phyloP scores from a whole-genome alignment of 83 land plant genomes.

The Thuja plicata region DNA sequence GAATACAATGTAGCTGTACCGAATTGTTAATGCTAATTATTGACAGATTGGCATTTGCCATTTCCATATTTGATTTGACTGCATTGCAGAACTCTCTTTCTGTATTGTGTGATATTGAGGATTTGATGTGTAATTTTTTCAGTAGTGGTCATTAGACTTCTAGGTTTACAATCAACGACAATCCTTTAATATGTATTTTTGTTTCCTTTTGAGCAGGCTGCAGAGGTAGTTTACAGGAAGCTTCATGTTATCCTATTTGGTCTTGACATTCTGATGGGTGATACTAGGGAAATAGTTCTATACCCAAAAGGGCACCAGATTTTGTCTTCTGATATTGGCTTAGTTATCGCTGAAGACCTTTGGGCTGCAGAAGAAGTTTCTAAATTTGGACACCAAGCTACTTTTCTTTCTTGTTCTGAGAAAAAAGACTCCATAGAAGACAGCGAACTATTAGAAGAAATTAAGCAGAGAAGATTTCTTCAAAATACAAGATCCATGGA shows the following conservation, averaged over 20 bases:
- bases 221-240: slow-evolving; percentile 31
- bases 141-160: too few relatives aligned
- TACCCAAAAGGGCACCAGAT: slow-evolving; percentile 32
- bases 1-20: neutral
- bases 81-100: neutral
- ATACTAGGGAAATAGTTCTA: slow-evolving; percentile 29
- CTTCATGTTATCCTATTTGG: slow-evolving; percentile 37
- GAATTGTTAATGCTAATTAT: neutral
- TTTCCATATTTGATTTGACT: neutral
- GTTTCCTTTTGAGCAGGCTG: neutral
- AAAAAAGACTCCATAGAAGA: neutral
- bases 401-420: neutral
- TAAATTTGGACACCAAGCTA: slow-evolving; percentile 18
- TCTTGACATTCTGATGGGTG: slow-evolving; percentile 28
- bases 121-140: neutral
- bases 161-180: too few relatives aligned
- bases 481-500: neutral
- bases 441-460: neutral
- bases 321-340: slow-evolving; percentile 34
- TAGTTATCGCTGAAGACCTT: slow-evolving; percentile 44
- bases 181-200: neutral
- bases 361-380: slow-evolving; percentile 29
- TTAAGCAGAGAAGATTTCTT: neutral
- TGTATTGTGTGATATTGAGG: neutral
- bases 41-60: neutral